Conservation (phyloP, 352 stramenopile genomes). For the Globisporangium polare region DNA sequence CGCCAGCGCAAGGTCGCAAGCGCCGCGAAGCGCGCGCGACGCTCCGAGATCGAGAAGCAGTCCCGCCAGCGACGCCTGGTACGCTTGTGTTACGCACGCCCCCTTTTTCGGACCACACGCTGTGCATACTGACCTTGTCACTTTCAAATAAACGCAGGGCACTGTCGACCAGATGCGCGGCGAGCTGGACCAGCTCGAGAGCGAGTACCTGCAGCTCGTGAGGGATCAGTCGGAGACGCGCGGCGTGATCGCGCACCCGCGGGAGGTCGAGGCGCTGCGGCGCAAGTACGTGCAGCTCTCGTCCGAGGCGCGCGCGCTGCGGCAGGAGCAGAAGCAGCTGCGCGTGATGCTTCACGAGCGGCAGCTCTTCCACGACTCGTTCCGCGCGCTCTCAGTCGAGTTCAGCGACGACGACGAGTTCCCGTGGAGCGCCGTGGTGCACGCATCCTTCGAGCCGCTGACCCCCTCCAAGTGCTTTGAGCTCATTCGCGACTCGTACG, state of each 20-base stretch:
- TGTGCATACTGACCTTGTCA: neutral
- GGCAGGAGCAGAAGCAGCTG: conserved; percentile 45
- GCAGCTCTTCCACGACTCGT: conserved; percentile 55
- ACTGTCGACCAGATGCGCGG: conserved; percentile 44
- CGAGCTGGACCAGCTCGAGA: conserved; percentile 49
- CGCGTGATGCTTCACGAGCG: conserved; percentile 47
- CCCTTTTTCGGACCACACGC: neutral
- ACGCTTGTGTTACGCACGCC: neutral
- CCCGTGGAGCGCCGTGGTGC: conserved; percentile 22
- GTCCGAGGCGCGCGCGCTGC: conserved; percentile 35
- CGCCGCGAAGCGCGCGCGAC: conserved; percentile 31
- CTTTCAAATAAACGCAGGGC: conserved; percentile 19
- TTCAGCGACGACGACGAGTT: conserved; percentile 22
- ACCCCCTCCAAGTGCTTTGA: conserved; percentile 26
- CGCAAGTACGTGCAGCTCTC: conserved; percentile 35
- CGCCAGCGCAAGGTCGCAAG: conserved; percentile 6
- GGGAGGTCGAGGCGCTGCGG: conserved; percentile 23
- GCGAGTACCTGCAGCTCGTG: conserved; percentile 34
- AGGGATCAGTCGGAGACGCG: conserved; percentile 17
- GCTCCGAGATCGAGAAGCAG: conserved; percentile 61
- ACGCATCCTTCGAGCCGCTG: conserved; percentile 35
- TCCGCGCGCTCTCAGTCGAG: conserved; percentile 22
- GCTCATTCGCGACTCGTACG: conserved; percentile 54
- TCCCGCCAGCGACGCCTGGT: conserved; percentile 41
- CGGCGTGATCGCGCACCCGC: conserved; percentile 28